A percentile compares a stretch with the other conserved stretches of the same genome.
Conservation (phyloP, 1,284 basidiomycete genomes). For the Bondarzewia mesenterica region DNA sequence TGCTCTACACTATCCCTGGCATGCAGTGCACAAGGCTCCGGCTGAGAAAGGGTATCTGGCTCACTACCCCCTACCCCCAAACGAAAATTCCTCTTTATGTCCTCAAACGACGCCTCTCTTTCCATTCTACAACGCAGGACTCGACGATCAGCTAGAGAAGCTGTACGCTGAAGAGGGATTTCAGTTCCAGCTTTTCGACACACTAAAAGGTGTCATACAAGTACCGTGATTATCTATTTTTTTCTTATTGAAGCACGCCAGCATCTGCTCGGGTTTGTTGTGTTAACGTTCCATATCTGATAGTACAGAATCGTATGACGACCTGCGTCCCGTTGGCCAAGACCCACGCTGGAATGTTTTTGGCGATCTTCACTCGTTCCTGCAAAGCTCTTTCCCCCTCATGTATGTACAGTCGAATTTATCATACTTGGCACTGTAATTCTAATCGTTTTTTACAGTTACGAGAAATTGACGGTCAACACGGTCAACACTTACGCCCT, state of each 20-base stretch:
- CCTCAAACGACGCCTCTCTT: not conserved
- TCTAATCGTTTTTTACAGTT: conserved; percentile 25
- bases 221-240: conserved; percentile 13
- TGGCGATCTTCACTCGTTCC: conserved; percentile 39
- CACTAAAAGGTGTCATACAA: conserved; percentile 14
- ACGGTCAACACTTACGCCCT: conserved; percentile 61
- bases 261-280: not conserved
- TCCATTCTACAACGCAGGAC: not conserved
- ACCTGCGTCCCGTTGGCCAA: conserved; percentile 37
- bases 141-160: not conserved
- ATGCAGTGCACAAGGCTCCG: not conserved
- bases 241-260: not conserved
- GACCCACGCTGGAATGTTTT: conserved; percentile 49
- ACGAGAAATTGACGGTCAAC: conserved; percentile 43
- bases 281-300: not conserved
- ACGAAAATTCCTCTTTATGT: not conserved
- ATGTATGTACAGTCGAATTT: conserved; percentile 37
- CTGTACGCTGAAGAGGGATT: conserved; percentile 6
- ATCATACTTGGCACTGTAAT: not conserved
- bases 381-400: conserved; percentile 36
- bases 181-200: conserved; percentile 10
- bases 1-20: not conserved
- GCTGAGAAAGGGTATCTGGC: not conserved
- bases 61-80: not conserved
- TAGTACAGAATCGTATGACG: conserved; percentile 20